Percentiles rank a stretch among this genome's conserved stretches.
These are phyloP conservation scores for Candida lessepsii DNA, from an alignment of 805 yeast species.

Conservation along the genomic window DNA sequence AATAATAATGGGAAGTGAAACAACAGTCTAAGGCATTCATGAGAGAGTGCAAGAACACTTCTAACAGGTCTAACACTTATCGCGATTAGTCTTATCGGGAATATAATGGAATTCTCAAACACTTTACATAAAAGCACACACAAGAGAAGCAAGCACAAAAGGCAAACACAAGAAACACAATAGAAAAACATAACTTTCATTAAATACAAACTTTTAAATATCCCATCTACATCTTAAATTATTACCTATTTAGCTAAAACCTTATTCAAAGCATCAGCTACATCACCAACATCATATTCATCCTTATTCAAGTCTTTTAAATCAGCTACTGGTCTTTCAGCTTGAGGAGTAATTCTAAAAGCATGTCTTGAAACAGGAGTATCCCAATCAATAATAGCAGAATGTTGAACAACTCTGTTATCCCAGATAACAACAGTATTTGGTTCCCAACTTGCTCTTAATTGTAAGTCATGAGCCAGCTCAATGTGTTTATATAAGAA, in stretches of 20 bases:
- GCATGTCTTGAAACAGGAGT: conserved; percentile 68
- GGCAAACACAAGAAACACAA: too few relatives aligned
- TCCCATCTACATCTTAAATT: neutral
- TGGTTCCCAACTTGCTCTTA: conserved; percentile 71
- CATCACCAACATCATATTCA: conserved; percentile 32
- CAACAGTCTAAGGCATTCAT: too few relatives aligned
- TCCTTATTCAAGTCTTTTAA: conserved; percentile 39
- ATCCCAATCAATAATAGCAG: conserved; percentile 73
- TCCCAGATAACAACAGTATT: conserved; percentile 77
- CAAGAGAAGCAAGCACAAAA: too few relatives aligned
- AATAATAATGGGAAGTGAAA: too few relatives aligned
- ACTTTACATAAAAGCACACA: too few relatives aligned
- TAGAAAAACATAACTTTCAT: too few relatives aligned
- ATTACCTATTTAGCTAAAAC: conserved; percentile 14
- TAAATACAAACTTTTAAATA: too few relatives aligned
- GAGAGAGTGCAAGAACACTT: too few relatives aligned
- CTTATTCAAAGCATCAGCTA: conserved; percentile 24
- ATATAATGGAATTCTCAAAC: too few relatives aligned
- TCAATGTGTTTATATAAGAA: conserved; percentile 56
- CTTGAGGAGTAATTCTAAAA: conserved; percentile 69
- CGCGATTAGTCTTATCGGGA: too few relatives aligned
- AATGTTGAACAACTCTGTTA: conserved; percentile 67
- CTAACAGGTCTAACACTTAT: too few relatives aligned
- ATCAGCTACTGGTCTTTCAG: conserved; percentile 62
- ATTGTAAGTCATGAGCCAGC: conserved; percentile 57